Conservation (phyloP, 176 grass and related monocot species). For the Chrysopogon serrulatus region DNA sequence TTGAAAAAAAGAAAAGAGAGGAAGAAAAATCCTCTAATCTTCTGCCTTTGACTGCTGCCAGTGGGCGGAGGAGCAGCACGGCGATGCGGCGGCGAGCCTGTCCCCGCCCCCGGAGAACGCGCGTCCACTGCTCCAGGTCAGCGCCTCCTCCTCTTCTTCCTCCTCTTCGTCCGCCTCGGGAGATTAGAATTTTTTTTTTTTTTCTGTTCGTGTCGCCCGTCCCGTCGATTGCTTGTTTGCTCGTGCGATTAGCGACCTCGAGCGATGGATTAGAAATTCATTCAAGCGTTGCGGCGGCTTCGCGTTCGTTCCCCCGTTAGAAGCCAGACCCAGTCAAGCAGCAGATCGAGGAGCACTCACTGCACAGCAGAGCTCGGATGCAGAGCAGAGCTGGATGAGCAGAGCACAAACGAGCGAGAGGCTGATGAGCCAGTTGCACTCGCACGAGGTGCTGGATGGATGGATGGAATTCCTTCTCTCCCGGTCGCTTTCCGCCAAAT, state of each 20-base stretch:
- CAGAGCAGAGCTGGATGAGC: conserved; percentile 15
- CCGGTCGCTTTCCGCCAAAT: not conserved
- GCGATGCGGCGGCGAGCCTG: conserved; percentile 23
- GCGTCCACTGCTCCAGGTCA: conserved; percentile 22
- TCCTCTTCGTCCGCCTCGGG: no score
- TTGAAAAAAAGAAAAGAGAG: not conserved
- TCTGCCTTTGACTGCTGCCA: not conserved
- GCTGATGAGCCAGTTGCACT: not conserved
- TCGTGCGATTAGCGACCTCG: not conserved
- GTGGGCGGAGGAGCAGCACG: conserved; percentile 39
- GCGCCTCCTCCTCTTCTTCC: not conserved
- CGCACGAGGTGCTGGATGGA: not conserved
- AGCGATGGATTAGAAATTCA: not conserved
- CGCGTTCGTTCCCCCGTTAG: no score
- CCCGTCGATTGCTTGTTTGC: not conserved
- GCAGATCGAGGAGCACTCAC: conserved; percentile 42
- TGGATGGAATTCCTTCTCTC: not conserved
- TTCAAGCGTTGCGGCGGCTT: not conserved
- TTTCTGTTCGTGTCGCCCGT: no score
- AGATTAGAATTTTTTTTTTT: not conserved
- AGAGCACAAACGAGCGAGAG: conserved; percentile 2
- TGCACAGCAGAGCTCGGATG: conserved; percentile 23
- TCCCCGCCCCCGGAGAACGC: conserved; percentile 4
- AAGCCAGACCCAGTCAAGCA: not conserved
- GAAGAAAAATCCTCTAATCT: not conserved